These are phyloP conservation scores for Pelargonium citronellum DNA, from an alignment of 441 rosid species.

Conservation along the genomic window DNA sequence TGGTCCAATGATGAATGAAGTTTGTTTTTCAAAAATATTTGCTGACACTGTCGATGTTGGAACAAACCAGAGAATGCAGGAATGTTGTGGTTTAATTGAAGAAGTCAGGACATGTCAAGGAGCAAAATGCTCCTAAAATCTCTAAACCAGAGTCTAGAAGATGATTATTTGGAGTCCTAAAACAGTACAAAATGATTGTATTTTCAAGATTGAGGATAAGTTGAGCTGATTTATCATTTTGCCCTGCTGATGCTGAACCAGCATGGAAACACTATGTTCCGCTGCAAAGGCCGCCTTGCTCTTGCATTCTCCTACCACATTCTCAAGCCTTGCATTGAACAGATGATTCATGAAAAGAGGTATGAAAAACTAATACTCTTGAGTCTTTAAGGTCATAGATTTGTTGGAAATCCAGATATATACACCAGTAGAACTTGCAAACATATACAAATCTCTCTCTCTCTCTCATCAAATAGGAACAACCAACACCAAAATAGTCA, in stretches of 20 bases:
- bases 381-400: background rate
- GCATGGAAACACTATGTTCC: background rate
- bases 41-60: too few species aligned
- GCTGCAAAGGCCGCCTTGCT: background rate
- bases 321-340: background rate
- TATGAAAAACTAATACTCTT: background rate
- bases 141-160: too few species aligned
- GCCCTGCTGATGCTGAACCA: background rate
- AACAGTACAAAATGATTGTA: background rate
- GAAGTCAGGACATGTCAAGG: too few species aligned
- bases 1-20: too few species aligned
- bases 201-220: background rate
- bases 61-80: too few species aligned
- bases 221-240: background rate
- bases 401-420: slow-evolving; percentile 9
- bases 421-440: slow-evolving; percentile 9
- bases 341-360: background rate
- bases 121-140: too few species aligned
- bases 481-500: slow-evolving; percentile 3
- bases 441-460: slow-evolving; percentile 5
- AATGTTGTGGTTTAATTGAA: too few species aligned
- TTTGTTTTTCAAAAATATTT: too few species aligned
- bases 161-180: background rate
- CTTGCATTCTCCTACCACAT: background rate
- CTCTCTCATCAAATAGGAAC: slow-evolving; percentile 1